Conservation (phyloP, 768 basidiomycete species). For the Panaeolus papilionaceus region DNA sequence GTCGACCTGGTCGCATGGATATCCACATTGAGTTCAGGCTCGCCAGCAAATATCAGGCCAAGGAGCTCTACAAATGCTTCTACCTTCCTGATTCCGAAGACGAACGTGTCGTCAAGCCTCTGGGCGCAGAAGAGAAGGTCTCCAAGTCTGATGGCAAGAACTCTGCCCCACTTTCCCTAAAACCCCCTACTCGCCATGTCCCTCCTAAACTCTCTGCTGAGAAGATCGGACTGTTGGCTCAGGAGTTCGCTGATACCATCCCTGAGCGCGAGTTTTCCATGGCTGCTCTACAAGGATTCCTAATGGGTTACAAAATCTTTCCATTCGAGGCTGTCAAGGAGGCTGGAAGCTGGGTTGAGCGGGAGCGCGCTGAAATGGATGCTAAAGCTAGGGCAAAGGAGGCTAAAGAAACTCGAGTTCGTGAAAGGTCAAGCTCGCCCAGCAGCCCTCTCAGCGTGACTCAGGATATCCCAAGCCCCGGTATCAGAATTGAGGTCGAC, state of each 20-base stretch:
- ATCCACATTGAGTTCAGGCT: slow-evolving; percentile 78
- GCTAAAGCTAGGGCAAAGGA: slow-evolving; percentile 66
- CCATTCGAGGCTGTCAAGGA: slow-evolving; percentile 61
- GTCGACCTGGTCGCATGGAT: slow-evolving; percentile 83
- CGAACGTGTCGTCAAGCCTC: slow-evolving; percentile 24
- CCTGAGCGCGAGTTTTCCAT: slow-evolving; percentile 55
- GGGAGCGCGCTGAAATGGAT: slow-evolving; percentile 37
- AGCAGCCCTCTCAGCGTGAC: slow-evolving; percentile 5
- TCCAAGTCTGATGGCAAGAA: background rate
- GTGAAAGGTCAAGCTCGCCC: background rate
- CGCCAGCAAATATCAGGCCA: slow-evolving; percentile 73
- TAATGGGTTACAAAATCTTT: slow-evolving; percentile 71
- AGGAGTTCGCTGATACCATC: slow-evolving; percentile 58
- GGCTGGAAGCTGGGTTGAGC: slow-evolving; percentile 54
- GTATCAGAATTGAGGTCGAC: background rate
- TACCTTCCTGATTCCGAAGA: slow-evolving; percentile 53
- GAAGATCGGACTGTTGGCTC: slow-evolving; percentile 54
- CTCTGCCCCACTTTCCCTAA: background rate
- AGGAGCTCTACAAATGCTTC: slow-evolving; percentile 70
- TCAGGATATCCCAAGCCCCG: slow-evolving; percentile 4
- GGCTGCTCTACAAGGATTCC: slow-evolving; percentile 60
- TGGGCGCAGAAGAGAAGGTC: slow-evolving; percentile 1
- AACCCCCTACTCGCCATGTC: slow-evolving; percentile 1
- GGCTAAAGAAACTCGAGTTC: slow-evolving; percentile 51
- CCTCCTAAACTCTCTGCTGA: slow-evolving; percentile 27